Evolutionary conservation across 169 alveolate species (phyloP), one percentile per base, ranked within the genome.

Genomic region (Eimeria acervulina): DNA sequence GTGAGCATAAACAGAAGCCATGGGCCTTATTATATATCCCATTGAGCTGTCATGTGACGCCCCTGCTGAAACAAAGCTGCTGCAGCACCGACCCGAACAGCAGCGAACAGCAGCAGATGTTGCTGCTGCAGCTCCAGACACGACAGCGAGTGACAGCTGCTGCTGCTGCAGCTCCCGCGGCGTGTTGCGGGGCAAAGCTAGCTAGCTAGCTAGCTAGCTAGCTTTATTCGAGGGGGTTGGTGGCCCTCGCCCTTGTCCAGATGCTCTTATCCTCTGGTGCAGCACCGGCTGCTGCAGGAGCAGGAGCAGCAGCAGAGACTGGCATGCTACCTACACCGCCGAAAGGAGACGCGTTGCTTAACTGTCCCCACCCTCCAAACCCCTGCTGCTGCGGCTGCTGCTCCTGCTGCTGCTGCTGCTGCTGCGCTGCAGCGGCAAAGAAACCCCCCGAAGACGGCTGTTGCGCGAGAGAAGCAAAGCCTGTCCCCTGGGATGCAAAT

Each of bases 341-440:
- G n/a, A 44, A 38, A 13, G 87, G 33, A 33, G 59, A 28, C 33
- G 31, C 5, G 68, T 8, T 47, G 90, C 70, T 7, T 10, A 81
- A 55, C 66, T 55, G 42, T 7, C 90, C 90, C 90, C 90, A 81
- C 38, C 72, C 72, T 8, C 90, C 90, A 81, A 81, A 81, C 7
- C 90, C 90, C 90, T 81, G 90, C 70, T 81, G 90, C 52, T 81
- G 90, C 90, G 42, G 90, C 72, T 80, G 90, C 90, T 42, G 90
- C 90, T 80, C 52, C 90, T 80, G 90, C 90, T 78, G 89, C 89
- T 78, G 89, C 89, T 78, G 90, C 47, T 6, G 44, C 55, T 55
- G 66, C 66, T 55, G 66, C 26, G 26, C 66, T 47, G 89, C 89
- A 17, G 89, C 89, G 17, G 66, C 90, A 26, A 81, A 81, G 55